Base-by-base conservation (phyloP, 2,329 filamentous ascomycete genomes). In the Colletotrichum sp. region DNA sequence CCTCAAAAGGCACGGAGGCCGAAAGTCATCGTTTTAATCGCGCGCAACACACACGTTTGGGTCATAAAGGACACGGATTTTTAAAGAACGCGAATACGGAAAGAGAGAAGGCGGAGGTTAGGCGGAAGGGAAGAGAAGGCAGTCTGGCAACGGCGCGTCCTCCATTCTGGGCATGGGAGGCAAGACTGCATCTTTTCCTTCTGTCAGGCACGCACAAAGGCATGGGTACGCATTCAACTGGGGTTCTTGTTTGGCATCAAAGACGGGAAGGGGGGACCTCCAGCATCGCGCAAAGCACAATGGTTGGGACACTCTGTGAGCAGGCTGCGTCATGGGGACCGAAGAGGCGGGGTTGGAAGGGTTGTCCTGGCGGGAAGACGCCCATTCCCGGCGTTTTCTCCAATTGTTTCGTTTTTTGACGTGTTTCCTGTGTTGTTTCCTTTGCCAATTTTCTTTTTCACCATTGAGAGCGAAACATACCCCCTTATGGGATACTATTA, bases 191-290 rank as follows among this genome's bases (percentile, higher is more conserved):
- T 75, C 52, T 44, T 26, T 70, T 63, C 70, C 66, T 49, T 69
- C 55, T 71, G 34, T 69, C 30, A 70, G 34, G 34, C 59, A 24
- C 52, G 34, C 59, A 9, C 24, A 32, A 59, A 32, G 52, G 21
- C 36, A 75, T 39, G 71, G 65, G 67, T 66, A 67, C 66, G 75
- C 75, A 76, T 76, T 59, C 26, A 71, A 75, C 32, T 21, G 75
- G 75, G 73, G 30, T 55, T 71, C 68, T 67, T 64, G 70, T 65
- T 75, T 71, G 75, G 66, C 71, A 76, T 76, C 59, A 66, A 72
- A 76, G 71, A 75, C 66, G 66, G 71, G 67, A 57, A 44, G 26
- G 34, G 74, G 65, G 65, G 44, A 16, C 10, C 57, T 24, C 62
- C 52, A 74, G 68, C 71, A 75, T 75, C 65, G n/a, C 39, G 30